Conservation (phyloP, 805 yeast genomes). For the Candida verbasci region DNA sequence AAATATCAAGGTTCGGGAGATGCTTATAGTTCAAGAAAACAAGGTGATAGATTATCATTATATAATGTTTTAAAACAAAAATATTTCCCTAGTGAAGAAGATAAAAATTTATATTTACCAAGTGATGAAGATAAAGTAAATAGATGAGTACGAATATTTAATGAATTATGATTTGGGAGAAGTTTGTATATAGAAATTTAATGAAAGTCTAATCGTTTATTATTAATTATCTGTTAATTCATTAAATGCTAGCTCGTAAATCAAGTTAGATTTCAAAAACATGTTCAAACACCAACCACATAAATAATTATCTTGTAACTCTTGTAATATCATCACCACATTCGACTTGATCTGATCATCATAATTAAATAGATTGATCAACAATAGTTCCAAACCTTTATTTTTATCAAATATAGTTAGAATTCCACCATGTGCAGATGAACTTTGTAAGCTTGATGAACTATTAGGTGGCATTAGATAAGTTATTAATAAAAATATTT, state of each 20-base stretch:
- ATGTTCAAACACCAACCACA: slow-evolving; percentile 43
- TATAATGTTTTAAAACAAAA: slow-evolving; percentile 18
- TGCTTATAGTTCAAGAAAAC: slow-evolving; percentile 52
- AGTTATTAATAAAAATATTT: slow-evolving; percentile 34
- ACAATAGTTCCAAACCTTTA: slow-evolving; percentile 38
- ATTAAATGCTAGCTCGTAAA: slow-evolving; percentile 37
- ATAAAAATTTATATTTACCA: slow-evolving; percentile 8
- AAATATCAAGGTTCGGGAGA: slow-evolving; percentile 67
- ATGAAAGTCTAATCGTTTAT: too few species aligned
- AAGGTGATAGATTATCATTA: slow-evolving; percentile 49
- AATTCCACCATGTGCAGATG: slow-evolving; percentile 35
- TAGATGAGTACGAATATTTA: too few species aligned
- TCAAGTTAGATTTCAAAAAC: slow-evolving; percentile 31
- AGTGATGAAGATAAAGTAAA: slow-evolving; percentile 8
- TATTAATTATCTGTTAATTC: slow-evolving; percentile 19
- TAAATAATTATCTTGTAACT: slow-evolving; percentile 37
- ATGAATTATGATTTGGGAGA: too few species aligned
- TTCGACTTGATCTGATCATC: slow-evolving; percentile 38
- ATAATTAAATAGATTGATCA: slow-evolving; percentile 37
- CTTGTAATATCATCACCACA: slow-evolving; percentile 39
- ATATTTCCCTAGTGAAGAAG: slow-evolving; percentile 7
- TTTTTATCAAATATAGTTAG: slow-evolving; percentile 41
- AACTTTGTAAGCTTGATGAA: slow-evolving; percentile 33
- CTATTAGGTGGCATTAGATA: slow-evolving; percentile 40
- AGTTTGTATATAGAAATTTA: too few species aligned